These are phyloP conservation scores for Paraphoma chrysanthemicola DNA, from an alignment of 2,329 filamentous ascomycete genomes.

Conservation along the genomic window DNA sequence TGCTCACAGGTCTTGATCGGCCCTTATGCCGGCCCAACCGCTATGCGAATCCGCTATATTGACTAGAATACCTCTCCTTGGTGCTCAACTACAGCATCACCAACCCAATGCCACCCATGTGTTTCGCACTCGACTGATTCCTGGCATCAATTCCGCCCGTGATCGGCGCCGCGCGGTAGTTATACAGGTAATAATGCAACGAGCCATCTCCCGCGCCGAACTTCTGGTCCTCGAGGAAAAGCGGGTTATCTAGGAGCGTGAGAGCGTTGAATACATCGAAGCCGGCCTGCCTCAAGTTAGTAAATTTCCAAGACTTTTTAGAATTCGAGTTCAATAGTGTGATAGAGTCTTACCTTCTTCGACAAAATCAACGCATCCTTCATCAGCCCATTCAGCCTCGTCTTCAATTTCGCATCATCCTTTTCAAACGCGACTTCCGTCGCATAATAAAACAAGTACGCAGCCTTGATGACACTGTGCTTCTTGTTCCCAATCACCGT, in stretches of 20 bases:
- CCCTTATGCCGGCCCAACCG: too few relatives aligned
- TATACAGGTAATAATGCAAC: conserved; percentile 97
- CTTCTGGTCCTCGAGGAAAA: conserved; percentile 93
- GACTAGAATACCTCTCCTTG: not conserved
- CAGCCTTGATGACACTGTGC: conserved; percentile 81
- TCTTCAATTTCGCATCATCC: conserved; percentile 69
- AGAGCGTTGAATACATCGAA: conserved; percentile 98
- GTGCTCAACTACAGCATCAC: conserved; percentile 71
- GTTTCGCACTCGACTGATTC: conserved; percentile 78
- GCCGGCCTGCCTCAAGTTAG: conserved; percentile 57
- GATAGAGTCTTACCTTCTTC: conserved; percentile 66
- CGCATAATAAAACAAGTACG: conserved; percentile 97
- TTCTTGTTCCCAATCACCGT: conserved; percentile 84
- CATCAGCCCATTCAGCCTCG: conserved; percentile 80
- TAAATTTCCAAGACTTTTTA: not conserved
- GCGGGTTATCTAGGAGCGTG: conserved; percentile 88
- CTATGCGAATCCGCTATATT: not conserved
- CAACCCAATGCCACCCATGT: conserved; percentile 85
- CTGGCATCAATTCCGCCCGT: conserved; percentile 81
- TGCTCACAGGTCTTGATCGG: too few relatives aligned
- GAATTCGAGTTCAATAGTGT: too few relatives aligned
- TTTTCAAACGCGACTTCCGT: conserved; percentile 74
- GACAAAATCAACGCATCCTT: conserved; percentile 87
- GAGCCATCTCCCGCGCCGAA: conserved; percentile 95
- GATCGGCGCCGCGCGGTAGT: conserved; percentile 89